phyloP scores from a whole-genome alignment of 2,329 filamentous ascomycete species.

The Dactylella cylindrospora region DNA sequence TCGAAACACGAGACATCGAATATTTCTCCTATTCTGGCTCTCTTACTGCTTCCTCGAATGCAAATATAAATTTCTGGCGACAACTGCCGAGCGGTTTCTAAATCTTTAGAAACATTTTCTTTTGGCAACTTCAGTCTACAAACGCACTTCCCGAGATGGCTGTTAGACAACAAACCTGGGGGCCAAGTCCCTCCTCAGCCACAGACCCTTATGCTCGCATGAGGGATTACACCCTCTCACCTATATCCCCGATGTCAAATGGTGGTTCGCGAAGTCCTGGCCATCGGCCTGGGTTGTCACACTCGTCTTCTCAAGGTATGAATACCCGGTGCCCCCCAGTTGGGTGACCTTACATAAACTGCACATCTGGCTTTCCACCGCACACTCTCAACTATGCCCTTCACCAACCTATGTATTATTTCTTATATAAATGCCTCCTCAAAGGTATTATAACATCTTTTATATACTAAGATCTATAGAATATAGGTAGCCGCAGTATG shows the following conservation, averaged over 20 bases:
- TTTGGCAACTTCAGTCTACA: not conserved
- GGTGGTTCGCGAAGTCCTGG: constrained; percentile 28
- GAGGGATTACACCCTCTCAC: constrained; percentile 28
- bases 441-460: too few species aligned
- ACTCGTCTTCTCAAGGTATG: constrained; percentile 38
- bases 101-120: not conserved
- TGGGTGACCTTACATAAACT: too few species aligned
- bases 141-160: constrained; percentile 25
- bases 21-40: constrained; percentile 32
- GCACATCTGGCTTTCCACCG: too few species aligned
- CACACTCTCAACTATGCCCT: too few species aligned
- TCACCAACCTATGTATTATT: too few species aligned
- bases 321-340: too few species aligned
- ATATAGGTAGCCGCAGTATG: constrained; percentile 38
- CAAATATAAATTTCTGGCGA: constrained; percentile 13
- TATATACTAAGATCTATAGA: constrained; percentile 24
- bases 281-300: constrained; percentile 26
- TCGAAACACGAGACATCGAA: constrained; percentile 43
- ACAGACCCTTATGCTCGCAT: constrained; percentile 27
- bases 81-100: constrained; percentile 38
- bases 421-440: too few species aligned
- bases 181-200: constrained; percentile 43
- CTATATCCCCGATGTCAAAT: constrained; percentile 18
- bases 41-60: constrained; percentile 30
- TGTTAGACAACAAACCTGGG: constrained; percentile 35